Base-by-base conservation (phyloP, 768 basidiomycete species). In the Leccinum truebloodii region DNA sequence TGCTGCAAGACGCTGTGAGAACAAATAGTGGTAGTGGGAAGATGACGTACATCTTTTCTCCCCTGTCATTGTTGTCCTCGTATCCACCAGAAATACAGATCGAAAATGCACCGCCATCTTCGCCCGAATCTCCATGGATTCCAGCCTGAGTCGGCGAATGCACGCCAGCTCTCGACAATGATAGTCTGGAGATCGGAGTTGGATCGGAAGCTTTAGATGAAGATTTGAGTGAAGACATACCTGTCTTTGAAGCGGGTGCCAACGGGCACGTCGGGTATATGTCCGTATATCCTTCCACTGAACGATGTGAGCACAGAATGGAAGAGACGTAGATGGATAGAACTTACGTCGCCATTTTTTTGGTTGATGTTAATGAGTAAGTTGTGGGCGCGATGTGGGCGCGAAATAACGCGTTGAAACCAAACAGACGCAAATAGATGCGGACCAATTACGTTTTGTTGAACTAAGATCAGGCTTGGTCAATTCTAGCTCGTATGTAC, bases 51-150 rank as follows among this genome's bases (percentile, higher is more conserved):
- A 80, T 77, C 7, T 4, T 71, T 0, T 78, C 71, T 32, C 80
- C 79, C 0, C 48, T 1, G 34, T 80, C 79, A 2, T 52, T n/a
- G 59, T 80, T 75, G 63, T 81, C 80, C 50, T 77, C 75, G 46
- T 80, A 80, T 7, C 78, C 77, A 14, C 65, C 72, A 39, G 80
- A 77, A 18, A 80, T 49, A 18, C 79, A 79, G 22, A 81, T 72
- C 14, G 80, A 81, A 55, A 67, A 79, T 8, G 79, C 77, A 2
- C 75, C 74, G 8, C 71, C 68, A 3, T 59, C 54, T 18, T 46
- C 63, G 10, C 1, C 28, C 3, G 69, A 10, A 28, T 73, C 69
- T 1, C 80, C 79, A 14, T 76, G 76, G 13, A 81, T 81, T 3
- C 80, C 80, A n/a, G 71, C 75, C 53, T 73, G 69, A 2, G 20